These are phyloP conservation scores for Rhytidiadelphus loreus DNA, from an alignment of 225 moss, liverwort and hornwort genomes.

Conservation along the genomic window DNA sequence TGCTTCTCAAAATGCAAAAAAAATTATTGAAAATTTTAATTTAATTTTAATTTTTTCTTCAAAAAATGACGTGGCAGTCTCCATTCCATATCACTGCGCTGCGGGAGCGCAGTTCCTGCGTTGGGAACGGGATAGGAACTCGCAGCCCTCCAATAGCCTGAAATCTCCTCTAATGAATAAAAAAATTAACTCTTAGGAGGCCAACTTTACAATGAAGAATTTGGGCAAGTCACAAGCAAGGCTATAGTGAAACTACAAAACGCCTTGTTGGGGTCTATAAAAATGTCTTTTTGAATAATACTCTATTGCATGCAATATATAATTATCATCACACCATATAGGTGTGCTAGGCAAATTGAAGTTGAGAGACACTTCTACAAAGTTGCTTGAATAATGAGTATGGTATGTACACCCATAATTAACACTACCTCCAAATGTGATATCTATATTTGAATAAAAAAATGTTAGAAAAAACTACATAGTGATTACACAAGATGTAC, in stretches of 20 bases:
- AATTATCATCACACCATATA: background rate
- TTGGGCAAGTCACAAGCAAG: background rate
- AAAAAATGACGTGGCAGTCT: too few relatives aligned
- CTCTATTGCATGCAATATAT: background rate
- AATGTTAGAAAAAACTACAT: background rate
- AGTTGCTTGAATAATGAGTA: background rate
- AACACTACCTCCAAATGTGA: accelerated
- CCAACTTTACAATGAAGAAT: background rate
- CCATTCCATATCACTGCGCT: too few relatives aligned
- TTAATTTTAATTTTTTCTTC: too few relatives aligned
- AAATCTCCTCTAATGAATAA: too few relatives aligned
- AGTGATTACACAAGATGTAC: background rate
- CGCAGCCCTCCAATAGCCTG: too few relatives aligned
- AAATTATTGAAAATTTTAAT: too few relatives aligned
- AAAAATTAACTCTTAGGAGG: background rate
- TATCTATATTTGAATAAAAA: background rate
- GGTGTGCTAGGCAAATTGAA: background rate
- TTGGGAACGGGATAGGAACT: too few relatives aligned
- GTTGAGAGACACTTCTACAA: background rate
- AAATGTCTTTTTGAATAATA: background rate
- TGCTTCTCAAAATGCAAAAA: too few relatives aligned
- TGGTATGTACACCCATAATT: background rate
- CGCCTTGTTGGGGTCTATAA: background rate
- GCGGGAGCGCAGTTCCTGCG: too few relatives aligned
- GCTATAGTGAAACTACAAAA: background rate